These are phyloP conservation scores for Ganoderma boninense DNA, from an alignment of 1,284 basidiomycete genomes.

Conservation along the genomic window DNA sequence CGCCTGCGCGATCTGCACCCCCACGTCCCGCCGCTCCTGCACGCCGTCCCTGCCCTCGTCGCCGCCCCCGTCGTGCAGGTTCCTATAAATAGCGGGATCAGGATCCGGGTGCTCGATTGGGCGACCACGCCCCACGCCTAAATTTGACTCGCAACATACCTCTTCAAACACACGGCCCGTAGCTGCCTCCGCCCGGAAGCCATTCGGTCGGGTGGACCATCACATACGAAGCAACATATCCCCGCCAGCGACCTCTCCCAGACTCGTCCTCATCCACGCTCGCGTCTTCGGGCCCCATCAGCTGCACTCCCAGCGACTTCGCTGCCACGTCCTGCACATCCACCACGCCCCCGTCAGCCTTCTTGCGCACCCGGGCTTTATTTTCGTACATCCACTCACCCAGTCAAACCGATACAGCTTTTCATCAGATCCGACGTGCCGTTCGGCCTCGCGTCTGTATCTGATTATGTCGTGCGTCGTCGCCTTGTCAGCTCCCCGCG, in stretches of 20 bases:
- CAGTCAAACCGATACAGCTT: conserved; percentile 93
- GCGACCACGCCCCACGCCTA: conserved; percentile 31
- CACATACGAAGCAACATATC: conserved; percentile 90
- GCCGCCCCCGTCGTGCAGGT: conserved; percentile 40
- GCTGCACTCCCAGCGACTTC: conserved; percentile 77
- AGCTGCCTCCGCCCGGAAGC: conserved; percentile 55
- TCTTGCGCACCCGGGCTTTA: neutral
- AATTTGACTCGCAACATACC: conserved; percentile 36
- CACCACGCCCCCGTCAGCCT: conserved; percentile 16
- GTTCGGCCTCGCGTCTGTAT: conserved; percentile 92
- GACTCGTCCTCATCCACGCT: conserved; percentile 67
- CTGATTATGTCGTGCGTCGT: conserved; percentile 84
- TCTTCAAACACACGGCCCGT: conserved; percentile 42
- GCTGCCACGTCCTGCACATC: conserved; percentile 62
- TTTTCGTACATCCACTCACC: conserved; percentile 60
- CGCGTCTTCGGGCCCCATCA: conserved; percentile 83
- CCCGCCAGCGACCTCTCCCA: conserved; percentile 73
- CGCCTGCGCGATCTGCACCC: conserved; percentile 64
- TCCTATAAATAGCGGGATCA: conserved; percentile 47
- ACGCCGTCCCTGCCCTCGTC: conserved; percentile 43
- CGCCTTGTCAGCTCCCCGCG: conserved; percentile 54
- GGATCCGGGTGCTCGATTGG: conserved; percentile 23
- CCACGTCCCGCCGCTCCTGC: conserved; percentile 48
- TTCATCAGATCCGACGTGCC: conserved; percentile 87
- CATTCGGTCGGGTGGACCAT: conserved; percentile 78